Conservation (phyloP, 2,329 filamentous ascomycete genomes). For the Aspergillus sergii region DNA sequence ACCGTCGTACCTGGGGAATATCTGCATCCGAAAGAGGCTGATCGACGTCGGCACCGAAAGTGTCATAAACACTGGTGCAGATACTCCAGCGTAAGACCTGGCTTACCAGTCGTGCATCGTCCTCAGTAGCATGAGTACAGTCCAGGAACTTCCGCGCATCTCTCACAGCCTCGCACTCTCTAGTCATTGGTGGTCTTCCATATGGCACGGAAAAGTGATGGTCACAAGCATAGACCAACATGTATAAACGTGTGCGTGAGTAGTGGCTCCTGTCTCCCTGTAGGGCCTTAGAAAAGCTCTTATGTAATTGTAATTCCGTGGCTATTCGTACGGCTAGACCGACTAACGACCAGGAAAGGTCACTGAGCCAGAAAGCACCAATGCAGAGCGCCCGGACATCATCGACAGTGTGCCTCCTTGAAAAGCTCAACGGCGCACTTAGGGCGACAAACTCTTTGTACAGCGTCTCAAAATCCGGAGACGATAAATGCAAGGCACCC, state of each 20-base stretch:
- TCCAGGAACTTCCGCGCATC: constrained; percentile 30
- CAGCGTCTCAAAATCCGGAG: constrained; percentile 34
- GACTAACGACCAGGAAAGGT: constrained; percentile 37
- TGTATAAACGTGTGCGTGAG: constrained; percentile 32
- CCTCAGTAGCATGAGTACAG: constrained; percentile 33
- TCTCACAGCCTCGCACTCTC: constrained; percentile 36
- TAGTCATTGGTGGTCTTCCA: constrained; percentile 38
- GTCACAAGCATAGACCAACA: constrained; percentile 42
- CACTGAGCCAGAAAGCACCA: constrained; percentile 53
- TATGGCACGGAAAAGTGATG: constrained; percentile 43
- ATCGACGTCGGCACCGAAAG: constrained; percentile 35
- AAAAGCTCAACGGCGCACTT: constrained; percentile 45
- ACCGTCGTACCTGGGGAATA: constrained; percentile 24
- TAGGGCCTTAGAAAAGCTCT: constrained; percentile 25
- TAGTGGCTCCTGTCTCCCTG: constrained; percentile 26
- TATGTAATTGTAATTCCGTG: constrained; percentile 27
- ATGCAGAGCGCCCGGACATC: constrained; percentile 52
- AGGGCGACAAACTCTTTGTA: constrained; percentile 42
- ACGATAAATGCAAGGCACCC: constrained; percentile 46
- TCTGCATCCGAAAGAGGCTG: constrained; percentile 20
- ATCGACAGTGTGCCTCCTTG: constrained; percentile 44
- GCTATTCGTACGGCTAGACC: constrained; percentile 25
- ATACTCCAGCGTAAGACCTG: constrained; percentile 39
- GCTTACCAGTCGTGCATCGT: constrained; percentile 37
- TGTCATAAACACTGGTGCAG: constrained; percentile 35